phyloP scores from a whole-genome alignment of 768 basidiomycete species.

The Mycena vulgaris region DNA sequence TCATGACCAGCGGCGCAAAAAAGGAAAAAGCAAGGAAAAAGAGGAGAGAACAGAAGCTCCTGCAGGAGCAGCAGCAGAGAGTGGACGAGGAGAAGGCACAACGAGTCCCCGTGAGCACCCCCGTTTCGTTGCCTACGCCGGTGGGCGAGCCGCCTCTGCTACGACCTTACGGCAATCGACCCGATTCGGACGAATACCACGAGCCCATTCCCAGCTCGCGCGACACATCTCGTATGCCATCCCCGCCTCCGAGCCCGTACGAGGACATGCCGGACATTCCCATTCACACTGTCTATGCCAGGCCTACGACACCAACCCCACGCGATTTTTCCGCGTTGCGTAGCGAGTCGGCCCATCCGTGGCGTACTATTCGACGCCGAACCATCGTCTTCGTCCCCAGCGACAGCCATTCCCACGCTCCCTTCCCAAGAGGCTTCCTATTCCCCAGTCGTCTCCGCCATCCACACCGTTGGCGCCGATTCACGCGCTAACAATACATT shows the following conservation, averaged over 20 bases:
- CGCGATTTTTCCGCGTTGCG: background rate
- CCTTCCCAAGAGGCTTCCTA: background rate
- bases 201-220: too few species aligned
- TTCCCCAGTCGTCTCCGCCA: background rate
- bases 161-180: too few species aligned
- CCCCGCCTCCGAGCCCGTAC: too few species aligned
- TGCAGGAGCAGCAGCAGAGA: constrained; percentile 4
- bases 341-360: background rate
- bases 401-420: background rate
- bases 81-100: constrained; percentile 1
- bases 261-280: too few species aligned
- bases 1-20: constrained; percentile 14
- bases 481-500: too few species aligned
- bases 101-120: background rate
- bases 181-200: background rate
- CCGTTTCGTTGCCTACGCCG: background rate
- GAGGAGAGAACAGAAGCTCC: constrained; percentile 9
- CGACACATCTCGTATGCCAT: too few species aligned
- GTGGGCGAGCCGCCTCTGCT: too few species aligned
- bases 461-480: too few species aligned
- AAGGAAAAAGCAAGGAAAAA: constrained; percentile 12
- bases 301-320: background rate
- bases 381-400: background rate
- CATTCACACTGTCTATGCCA: background rate
- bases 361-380: background rate